Base-by-base conservation (phyloP, 2,329 filamentous ascomycete genomes). In the Fusarium brachygibbosum region DNA sequence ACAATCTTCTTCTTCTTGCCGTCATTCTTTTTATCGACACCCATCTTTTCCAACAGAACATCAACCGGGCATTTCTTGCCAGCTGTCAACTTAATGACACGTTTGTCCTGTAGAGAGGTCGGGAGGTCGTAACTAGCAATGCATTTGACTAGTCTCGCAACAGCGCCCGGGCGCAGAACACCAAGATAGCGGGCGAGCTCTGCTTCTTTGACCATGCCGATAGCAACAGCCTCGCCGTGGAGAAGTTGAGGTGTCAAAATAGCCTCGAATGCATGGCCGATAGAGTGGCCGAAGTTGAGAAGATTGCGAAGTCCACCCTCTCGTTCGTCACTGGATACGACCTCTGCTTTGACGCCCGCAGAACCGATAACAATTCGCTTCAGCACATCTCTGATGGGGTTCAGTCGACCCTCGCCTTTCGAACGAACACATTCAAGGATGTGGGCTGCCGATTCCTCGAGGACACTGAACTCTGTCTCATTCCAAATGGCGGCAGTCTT, bases 401-500 rank as follows among this genome's bases (percentile, higher is more conserved):
- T 85, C 49, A 98, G 88, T 59, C 93, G 87, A 80, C 84, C 74
- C 81, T 79, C 44, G 83, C 63, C 76, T 45, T 59, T 73, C 19
- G 75, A 72, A 69, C 76, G 74, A 69, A 80, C 61, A 75, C 75
- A 66, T 75, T 77, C 50, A 75, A 98, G 86, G 52, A 99, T 94
- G 7, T 86, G 82, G 37, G 90, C 83, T 2, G 94, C 94, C 74
- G 96, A 93, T 71, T 91, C 85, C 78, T 99, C 96, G 19, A 99
- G 84, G 14, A 91, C 83, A 42, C 90, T 87, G 77, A 99, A 99
- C 76, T 98, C 95, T 12, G 85, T 82, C 79, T 97, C 93, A 75
- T 97, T 89, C 88, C 95, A 98, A 74, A 99, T 98, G 55, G 96
- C 96, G 5, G 96, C 96, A 5, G 96, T 99, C 87, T 98, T 98